phyloP scores from a whole-genome alignment of 208 protist genomes.

The Leishmania arabica region DNA sequence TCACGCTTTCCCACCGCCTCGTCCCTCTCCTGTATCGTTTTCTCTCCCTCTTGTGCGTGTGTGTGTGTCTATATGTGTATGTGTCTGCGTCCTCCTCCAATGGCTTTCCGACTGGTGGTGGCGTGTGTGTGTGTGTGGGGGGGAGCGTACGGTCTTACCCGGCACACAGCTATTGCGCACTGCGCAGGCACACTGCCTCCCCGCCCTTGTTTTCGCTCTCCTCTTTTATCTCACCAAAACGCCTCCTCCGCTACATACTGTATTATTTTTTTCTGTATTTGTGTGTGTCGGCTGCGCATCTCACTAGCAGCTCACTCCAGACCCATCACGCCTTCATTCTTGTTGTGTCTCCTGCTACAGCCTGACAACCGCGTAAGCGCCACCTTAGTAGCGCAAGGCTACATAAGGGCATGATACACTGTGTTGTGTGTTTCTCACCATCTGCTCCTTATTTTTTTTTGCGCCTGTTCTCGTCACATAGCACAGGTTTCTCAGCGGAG shows the following conservation, averaged over 20 bases:
- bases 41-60: not conserved
- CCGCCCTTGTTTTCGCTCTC: conserved; percentile 5
- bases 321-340: not conserved
- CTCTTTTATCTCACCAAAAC: not conserved
- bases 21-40: not conserved
- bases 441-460: not conserved
- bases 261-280: not conserved
- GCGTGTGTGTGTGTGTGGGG: no score
- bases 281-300: not conserved
- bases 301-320: not conserved
- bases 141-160: not conserved
- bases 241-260: not conserved
- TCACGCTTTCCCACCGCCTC: not conserved
- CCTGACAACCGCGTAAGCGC: not conserved
- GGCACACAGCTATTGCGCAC: not conserved
- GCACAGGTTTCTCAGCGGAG: no score
- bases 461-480: not conserved
- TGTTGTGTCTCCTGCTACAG: not conserved
- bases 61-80: not conserved
- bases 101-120: not conserved
- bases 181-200: not conserved
- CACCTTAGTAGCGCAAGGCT: not conserved
- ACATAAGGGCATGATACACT: not conserved
- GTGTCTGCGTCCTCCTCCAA: not conserved
- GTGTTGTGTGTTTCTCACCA: no score